Evolutionary conservation across 2,329 filamentous ascomycete genomes (phyloP), one percentile per base, ranked within the genome.

Genomic region (Dactylellina parvicollis): DNA sequence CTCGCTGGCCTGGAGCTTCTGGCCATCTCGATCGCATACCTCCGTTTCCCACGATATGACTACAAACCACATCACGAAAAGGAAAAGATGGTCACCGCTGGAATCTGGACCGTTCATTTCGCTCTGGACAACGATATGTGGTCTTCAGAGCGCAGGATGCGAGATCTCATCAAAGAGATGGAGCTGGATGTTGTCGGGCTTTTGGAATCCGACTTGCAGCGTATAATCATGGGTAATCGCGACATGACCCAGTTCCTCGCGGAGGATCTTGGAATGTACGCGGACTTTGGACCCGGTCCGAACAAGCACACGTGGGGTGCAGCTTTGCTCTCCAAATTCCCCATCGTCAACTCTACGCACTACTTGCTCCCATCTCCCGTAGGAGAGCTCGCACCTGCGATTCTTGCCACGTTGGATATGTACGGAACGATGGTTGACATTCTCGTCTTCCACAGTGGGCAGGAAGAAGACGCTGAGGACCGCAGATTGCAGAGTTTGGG

Each of bases 251-350:
- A 98, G 80, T 96, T 92, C 82, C 86, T 99, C 7, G 93, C 95
- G 18, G 94, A 98, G 80, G 93, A 99, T 76, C 86, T 99, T 9
- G 95, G 95, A 77, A 99, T 99, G 95, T 99, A 97, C 79, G 93
- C 96, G 54, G 95, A 99, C 83, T 97, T 92, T 79, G 95, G 95
- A 62, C 95, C 95, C 28, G 95, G 95, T 1, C 95, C 95, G 4
- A 96, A 99, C 86, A 99, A 98, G 83, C 95, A 99, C 83, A 99
- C 95, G 0, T 99, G 95, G 95, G 95, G 95, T 56, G 88, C 90
- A 8, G 95, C 93, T 20, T 85, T 99, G 46, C 86, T 99, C 2
- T 97, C 92, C 77, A 98, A 98, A 80, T 99, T 98, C 83, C 95
- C 95, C 2, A 99, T 99, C 78, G 81, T 99, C 72, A 96, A 98